These are phyloP conservation scores for Rhynchosporium graminicola DNA, from an alignment of 2,329 filamentous ascomycete species.

Conservation along the genomic window DNA sequence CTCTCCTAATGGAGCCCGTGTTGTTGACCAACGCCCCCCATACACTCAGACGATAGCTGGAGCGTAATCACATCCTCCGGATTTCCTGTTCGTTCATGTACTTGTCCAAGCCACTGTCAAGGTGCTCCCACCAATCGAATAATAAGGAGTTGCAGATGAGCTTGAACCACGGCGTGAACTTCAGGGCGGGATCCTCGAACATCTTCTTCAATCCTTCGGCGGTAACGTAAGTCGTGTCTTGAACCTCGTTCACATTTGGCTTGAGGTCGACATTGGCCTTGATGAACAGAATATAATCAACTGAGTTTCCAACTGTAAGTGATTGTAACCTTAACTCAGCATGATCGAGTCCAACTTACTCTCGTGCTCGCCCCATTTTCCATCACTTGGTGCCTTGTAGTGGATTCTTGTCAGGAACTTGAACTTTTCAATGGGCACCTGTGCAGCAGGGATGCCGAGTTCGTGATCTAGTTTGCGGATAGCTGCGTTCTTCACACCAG, in stretches of 20 bases:
- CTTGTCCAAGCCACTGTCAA: slow-evolving; percentile 78
- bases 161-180: slow-evolving; percentile 99
- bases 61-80: slow-evolving; percentile 67
- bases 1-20: slow-evolving; percentile 3
- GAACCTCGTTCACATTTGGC: slow-evolving; percentile 84
- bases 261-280: slow-evolving; percentile 85
- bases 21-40: slow-evolving; percentile 8
- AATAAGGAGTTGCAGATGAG: slow-evolving; percentile 97
- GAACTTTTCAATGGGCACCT: slow-evolving; percentile 90
- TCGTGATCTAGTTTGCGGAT: slow-evolving; percentile 94
- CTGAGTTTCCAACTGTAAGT: slow-evolving; percentile 47
- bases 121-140: slow-evolving; percentile 93
- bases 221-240: slow-evolving; percentile 80
- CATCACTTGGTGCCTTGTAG: slow-evolving; percentile 95
- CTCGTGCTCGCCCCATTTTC: slow-evolving; percentile 98
- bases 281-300: slow-evolving; percentile 99
- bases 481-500: slow-evolving; percentile 87
- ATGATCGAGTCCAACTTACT: slow-evolving; percentile 58
- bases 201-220: slow-evolving; percentile 79
- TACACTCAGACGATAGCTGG: slow-evolving; percentile 13
- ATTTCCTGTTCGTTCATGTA: slow-evolving; percentile 86
- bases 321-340: background rate
- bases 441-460: slow-evolving; percentile 83
- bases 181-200: slow-evolving; percentile 77
- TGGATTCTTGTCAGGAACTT: slow-evolving; percentile 95